Percentiles rank a stretch among this genome's conserved stretches.
These are phyloP conservation scores for Ascoidea asiatica DNA, from an alignment of 805 yeast genomes.

Conservation along the genomic window DNA sequence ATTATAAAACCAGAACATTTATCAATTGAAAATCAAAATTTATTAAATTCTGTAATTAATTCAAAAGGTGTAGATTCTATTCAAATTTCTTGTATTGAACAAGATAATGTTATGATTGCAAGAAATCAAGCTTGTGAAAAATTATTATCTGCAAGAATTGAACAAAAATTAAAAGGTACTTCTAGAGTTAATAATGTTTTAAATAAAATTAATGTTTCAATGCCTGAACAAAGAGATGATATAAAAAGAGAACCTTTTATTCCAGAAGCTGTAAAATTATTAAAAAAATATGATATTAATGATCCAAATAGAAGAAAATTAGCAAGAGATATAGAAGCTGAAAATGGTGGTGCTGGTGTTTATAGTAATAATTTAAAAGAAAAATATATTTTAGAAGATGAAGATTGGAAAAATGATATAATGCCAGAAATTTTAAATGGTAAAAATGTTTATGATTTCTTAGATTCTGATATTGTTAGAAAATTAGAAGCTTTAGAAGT, in stretches of 20 bases:
- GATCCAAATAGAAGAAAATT: constrained; percentile 76
- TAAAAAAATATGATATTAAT: constrained; percentile 57
- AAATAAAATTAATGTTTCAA: constrained; percentile 91
- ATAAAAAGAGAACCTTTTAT: constrained; percentile 64
- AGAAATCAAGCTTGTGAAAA: constrained; percentile 97
- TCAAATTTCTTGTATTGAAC: constrained; percentile 87
- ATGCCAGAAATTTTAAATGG: constrained; percentile 97
- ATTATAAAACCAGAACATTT: constrained; percentile 78
- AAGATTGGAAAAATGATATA: constrained; percentile 93
- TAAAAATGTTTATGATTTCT: constrained; percentile 90
- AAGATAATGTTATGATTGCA: constrained; percentile 89
- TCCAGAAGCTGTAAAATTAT: constrained; percentile 56
- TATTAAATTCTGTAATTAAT: constrained; percentile 50
- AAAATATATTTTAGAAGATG: constrained; percentile 83
- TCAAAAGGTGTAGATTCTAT: constrained; percentile 81
- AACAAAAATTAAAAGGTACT: constrained; percentile 88
- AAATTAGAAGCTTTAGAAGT: constrained; percentile 92
- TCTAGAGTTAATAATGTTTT: constrained; percentile 79
- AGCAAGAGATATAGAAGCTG: constrained; percentile 83
- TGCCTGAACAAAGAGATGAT: constrained; percentile 83
- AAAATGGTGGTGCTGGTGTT: constrained; percentile 98
- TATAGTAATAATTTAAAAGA: constrained; percentile 89
- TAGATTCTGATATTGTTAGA: constrained; percentile 89
- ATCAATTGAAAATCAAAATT: constrained; percentile 56
- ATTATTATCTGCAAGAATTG: constrained; percentile 87